These are phyloP conservation scores for Alternaria arbusti DNA, from an alignment of 2,329 filamentous ascomycete species.

Conservation along the genomic window DNA sequence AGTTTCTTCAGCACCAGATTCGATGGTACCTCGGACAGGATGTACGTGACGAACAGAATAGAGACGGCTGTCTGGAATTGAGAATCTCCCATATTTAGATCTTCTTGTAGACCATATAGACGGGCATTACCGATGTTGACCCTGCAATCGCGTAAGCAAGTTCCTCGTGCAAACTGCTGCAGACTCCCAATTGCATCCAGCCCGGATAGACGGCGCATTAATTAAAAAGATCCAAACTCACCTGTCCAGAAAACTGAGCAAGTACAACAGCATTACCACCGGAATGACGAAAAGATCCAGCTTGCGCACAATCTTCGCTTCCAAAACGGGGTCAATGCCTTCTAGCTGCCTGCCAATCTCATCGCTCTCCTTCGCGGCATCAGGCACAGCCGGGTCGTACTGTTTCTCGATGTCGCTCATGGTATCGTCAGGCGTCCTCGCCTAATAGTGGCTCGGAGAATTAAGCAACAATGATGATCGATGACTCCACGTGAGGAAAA, in stretches of 20 bases:
- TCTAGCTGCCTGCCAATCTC: slow-evolving; percentile 35
- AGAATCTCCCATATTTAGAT: slow-evolving; percentile 65
- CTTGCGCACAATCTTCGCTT: slow-evolving; percentile 68
- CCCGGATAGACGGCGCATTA: neutral
- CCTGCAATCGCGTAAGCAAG: slow-evolving; percentile 13
- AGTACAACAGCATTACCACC: slow-evolving; percentile 71
- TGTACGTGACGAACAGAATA: slow-evolving; percentile 55
- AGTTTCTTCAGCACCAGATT: slow-evolving; percentile 57
- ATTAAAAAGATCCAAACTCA: slow-evolving; percentile 42
- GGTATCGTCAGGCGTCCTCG: slow-evolving; percentile 1
- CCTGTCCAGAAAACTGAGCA: slow-evolving; percentile 78
- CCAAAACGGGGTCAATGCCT: slow-evolving; percentile 47
- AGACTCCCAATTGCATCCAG: neutral
- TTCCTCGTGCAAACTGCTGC: neutral
- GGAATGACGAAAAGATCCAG: slow-evolving; percentile 70
- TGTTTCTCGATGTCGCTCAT: slow-evolving; percentile 42
- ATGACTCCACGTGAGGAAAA: slow-evolving; percentile 8
- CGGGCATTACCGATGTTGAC: slow-evolving; percentile 76
- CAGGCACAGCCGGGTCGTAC: slow-evolving; percentile 16
- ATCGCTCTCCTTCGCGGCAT: slow-evolving; percentile 26
- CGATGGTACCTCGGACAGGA: slow-evolving; percentile 54
- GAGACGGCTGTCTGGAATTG: slow-evolving; percentile 68
- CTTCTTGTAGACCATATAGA: slow-evolving; percentile 68
- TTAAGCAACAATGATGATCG: neutral
- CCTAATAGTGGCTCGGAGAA: neutral